A percentile compares a stretch with the other conserved stretches of the same genome.
Evolutionary conservation across 2,329 filamentous ascomycete genomes (phyloP).

Genomic region (Remersonia thermophila): DNA sequence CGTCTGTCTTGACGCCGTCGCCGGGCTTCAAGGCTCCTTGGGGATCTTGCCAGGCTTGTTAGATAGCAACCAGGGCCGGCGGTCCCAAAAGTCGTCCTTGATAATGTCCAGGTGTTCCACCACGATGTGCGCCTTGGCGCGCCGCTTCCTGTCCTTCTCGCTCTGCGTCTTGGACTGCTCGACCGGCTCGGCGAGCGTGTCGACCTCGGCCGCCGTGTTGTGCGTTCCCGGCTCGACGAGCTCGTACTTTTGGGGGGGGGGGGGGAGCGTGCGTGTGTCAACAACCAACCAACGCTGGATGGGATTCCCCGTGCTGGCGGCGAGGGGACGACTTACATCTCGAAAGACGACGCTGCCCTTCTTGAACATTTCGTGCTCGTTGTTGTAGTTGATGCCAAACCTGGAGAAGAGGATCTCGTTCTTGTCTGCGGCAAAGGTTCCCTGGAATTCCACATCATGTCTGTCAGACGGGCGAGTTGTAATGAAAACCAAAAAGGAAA

Average conservation of each 20-base stretch:
- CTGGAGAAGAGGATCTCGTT: slow-evolving; percentile 87
- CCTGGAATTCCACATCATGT: slow-evolving; percentile 33
- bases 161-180: slow-evolving; percentile 64
- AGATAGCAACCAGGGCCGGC: slow-evolving; percentile 70
- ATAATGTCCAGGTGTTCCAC: slow-evolving; percentile 89
- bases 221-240: slow-evolving; percentile 47
- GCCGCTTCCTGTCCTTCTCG: slow-evolving; percentile 71
- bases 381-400: slow-evolving; percentile 95
- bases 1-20: too few relatives aligned
- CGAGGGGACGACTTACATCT: slow-evolving; percentile 42
- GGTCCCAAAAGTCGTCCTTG: slow-evolving; percentile 86
- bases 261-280: too few relatives aligned
- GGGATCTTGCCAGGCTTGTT: slow-evolving; percentile 60
- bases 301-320: too few relatives aligned
- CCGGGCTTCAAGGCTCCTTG: slow-evolving; percentile 35
- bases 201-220: slow-evolving; percentile 33
- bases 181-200: slow-evolving; percentile 38
- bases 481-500: too few relatives aligned
- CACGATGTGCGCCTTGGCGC: slow-evolving; percentile 67
- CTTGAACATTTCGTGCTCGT: slow-evolving; percentile 81
- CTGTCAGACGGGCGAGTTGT: too few relatives aligned
- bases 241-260: too few relatives aligned
- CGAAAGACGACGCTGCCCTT: slow-evolving; percentile 88
- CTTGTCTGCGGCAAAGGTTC: slow-evolving; percentile 76
- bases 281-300: too few relatives aligned